These are phyloP conservation scores for Arabidopsis hybrid DNA, from an alignment of 441 rosid species.

Conservation along the genomic window DNA sequence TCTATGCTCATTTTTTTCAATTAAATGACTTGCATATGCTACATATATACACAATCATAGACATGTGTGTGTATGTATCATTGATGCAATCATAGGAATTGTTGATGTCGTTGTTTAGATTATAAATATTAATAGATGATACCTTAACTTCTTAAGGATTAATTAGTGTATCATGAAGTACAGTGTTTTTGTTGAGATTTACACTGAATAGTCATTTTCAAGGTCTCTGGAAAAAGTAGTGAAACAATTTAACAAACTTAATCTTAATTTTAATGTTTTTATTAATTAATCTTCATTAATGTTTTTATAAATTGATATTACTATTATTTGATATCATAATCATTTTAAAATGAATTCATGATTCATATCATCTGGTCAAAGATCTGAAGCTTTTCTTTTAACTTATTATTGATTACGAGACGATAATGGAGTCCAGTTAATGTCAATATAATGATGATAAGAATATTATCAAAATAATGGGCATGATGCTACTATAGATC, in stretches of 20 bases:
- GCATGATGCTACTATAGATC: constrained; percentile 37
- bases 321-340: not conserved
- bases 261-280: not conserved
- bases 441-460: constrained; percentile 41
- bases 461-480: constrained; percentile 36
- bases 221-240: constrained; percentile 22
- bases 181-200: constrained; percentile 34
- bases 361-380: constrained; percentile 42
- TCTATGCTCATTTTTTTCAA: constrained; percentile 9
- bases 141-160: too few relatives aligned
- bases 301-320: not conserved
- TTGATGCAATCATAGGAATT: constrained; percentile 12
- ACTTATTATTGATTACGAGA: constrained; percentile 19
- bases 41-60: constrained; percentile 31
- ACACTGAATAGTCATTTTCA: constrained; percentile 36
- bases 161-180: constrained; percentile 34
- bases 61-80: constrained; percentile 18
- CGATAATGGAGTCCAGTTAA: constrained; percentile 44
- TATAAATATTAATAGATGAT: not conserved
- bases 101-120: not conserved
- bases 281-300: not conserved
- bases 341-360: constrained; percentile 5
- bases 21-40: constrained; percentile 28
- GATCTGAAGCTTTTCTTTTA: constrained; percentile 37
- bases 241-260: constrained; percentile 16